These are phyloP conservation scores for Marasmius sp. DNA, from an alignment of 1,284 basidiomycete species.

Conservation along the genomic window DNA sequence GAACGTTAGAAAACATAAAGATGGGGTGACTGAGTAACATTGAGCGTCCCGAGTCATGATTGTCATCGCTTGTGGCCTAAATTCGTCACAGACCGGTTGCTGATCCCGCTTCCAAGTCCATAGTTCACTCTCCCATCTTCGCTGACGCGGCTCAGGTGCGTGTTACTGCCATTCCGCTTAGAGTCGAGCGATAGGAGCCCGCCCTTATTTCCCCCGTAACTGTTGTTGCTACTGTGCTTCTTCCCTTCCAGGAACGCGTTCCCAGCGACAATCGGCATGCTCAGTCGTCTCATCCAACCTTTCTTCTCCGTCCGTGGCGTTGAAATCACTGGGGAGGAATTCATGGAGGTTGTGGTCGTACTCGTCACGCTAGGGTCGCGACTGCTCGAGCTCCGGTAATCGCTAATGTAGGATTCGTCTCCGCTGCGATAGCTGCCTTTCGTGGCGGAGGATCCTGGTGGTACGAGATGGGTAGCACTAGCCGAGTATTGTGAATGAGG, in stretches of 20 bases:
- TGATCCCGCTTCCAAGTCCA: constrained; percentile 35
- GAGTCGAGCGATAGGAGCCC: constrained; percentile 39
- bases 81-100: constrained; percentile 46
- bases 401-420: not conserved
- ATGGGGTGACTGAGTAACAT: not conserved
- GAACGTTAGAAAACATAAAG: not conserved
- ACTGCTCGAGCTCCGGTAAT: constrained; percentile 1
- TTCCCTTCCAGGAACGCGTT: constrained; percentile 53
- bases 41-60: not conserved
- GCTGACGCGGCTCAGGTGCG: constrained; percentile 30
- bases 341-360: constrained; percentile 45
- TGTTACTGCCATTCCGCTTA: constrained; percentile 44
- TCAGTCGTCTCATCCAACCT: constrained; percentile 73
- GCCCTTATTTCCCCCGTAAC: constrained; percentile 20
- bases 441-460: constrained; percentile 29
- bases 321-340: constrained; percentile 19
- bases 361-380: constrained; percentile 14
- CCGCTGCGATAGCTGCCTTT: constrained; percentile 12
- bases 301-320: constrained; percentile 43
- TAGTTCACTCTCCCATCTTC: constrained; percentile 48
- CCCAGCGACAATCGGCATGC: constrained; percentile 66
- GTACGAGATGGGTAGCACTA: constrained; percentile 45
- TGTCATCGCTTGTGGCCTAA: constrained; percentile 29
- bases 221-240: constrained; percentile 29
- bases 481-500: constrained; percentile 34